A percentile compares a stretch with the other conserved stretches of the same genome.
Conservation (phyloP, 306 rosid species). For the Cucurbita ficifolia region DNA sequence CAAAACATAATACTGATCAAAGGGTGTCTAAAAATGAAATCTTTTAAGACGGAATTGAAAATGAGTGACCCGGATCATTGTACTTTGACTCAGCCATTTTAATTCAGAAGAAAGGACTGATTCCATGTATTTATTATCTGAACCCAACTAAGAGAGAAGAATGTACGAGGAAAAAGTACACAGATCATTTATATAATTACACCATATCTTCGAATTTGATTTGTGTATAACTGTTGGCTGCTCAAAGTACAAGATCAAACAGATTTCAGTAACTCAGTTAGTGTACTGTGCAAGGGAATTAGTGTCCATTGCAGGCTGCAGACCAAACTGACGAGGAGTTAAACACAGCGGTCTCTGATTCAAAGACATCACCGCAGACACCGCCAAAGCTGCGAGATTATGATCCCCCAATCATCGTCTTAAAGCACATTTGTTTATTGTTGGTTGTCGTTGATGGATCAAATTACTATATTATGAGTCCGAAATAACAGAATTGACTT, state of each 20-base stretch:
- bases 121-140: not conserved
- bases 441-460: not conserved
- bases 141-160: not conserved
- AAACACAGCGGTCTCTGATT: slow-evolving; percentile 23
- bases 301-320: not conserved
- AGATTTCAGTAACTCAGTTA: not conserved
- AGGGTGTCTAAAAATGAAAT: not conserved
- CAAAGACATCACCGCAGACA: slow-evolving; percentile 38
- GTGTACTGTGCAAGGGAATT: not conserved
- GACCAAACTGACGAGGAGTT: not conserved
- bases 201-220: not conserved
- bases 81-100: not conserved
- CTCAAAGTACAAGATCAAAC: not conserved
- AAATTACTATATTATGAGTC: not conserved
- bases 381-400: slow-evolving; percentile 42
- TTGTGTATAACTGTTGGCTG: slow-evolving; percentile 1
- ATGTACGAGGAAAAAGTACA: slow-evolving; percentile 7
- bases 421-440: slow-evolving; percentile 4
- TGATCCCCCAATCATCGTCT: slow-evolving; percentile 40
- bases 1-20: not conserved
- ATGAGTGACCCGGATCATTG: slow-evolving; percentile 1
- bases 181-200: not conserved
- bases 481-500: slow-evolving; percentile 8
- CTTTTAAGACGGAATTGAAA: not conserved
- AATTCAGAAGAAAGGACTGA: not conserved